These are phyloP conservation scores for Stachybotrys elegans DNA, from an alignment of 2,329 filamentous ascomycete genomes.

Conservation along the genomic window DNA sequence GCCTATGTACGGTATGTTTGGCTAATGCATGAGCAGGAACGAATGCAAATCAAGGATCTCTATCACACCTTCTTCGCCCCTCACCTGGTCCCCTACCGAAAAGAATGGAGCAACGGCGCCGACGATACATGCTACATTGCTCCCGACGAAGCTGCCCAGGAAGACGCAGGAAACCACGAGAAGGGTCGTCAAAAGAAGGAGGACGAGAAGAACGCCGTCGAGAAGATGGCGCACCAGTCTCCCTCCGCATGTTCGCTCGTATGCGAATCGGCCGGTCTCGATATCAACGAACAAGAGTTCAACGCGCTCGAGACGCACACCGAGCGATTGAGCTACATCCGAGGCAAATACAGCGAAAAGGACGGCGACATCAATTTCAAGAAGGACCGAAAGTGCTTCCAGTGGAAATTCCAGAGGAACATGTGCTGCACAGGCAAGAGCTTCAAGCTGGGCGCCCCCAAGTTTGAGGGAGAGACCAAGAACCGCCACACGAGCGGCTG, in stretches of 20 bases:
- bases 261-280: constrained; percentile 36
- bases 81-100: constrained; percentile 33
- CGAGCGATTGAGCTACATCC: constrained; percentile 21
- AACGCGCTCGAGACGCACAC: constrained; percentile 20
- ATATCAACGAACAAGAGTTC: constrained; percentile 28
- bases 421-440: constrained; percentile 37
- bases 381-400: constrained; percentile 36
- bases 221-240: constrained; percentile 40
- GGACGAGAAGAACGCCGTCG: constrained; percentile 32
- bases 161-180: constrained; percentile 21
- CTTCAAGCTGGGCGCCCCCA: constrained; percentile 39
- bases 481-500: constrained; percentile 37
- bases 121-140: constrained; percentile 41
- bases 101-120: constrained; percentile 50
- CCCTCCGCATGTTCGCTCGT: constrained; percentile 42
- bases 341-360: constrained; percentile 19
- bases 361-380: constrained; percentile 17
- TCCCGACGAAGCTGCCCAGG: constrained; percentile 29
- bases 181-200: constrained; percentile 31
- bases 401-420: constrained; percentile 40
- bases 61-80: constrained; percentile 44
- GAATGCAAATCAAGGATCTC: constrained; percentile 42
- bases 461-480: constrained; percentile 21
- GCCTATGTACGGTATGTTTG: constrained; percentile 7
- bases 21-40: constrained; percentile 25